phyloP scores from a whole-genome alignment of 2,329 filamentous ascomycete species.

The Neopestalotiopsis clavispora region DNA sequence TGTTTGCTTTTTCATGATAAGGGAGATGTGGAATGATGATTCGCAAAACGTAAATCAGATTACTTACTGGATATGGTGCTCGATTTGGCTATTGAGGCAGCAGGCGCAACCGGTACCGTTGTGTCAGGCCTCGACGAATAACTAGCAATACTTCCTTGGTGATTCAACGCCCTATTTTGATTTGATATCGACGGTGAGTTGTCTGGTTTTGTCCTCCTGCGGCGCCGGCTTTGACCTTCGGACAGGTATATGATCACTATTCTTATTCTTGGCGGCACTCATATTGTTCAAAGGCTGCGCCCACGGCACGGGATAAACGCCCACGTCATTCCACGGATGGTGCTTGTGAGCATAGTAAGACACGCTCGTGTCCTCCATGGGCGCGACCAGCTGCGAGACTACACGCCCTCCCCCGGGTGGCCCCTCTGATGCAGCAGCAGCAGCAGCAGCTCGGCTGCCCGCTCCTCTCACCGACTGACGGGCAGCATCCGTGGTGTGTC shows the following conservation, averaged over 20 bases:
- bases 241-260: not conserved
- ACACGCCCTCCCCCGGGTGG: no score
- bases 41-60: not conserved
- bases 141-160: not conserved
- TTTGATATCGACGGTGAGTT: not conserved
- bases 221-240: not conserved
- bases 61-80: not conserved
- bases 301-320: not conserved
- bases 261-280: not conserved
- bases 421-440: no score
- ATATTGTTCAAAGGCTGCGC: not conserved
- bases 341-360: conserved; percentile 9
- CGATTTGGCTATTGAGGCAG: not conserved
- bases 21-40: not conserved
- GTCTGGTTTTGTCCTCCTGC: not conserved
- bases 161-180: not conserved
- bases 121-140: not conserved
- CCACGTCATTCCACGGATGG: not conserved
- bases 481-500: not conserved
- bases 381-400: not conserved
- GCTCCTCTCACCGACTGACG: no score
- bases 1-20: not conserved
- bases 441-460: no score
- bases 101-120: not conserved
- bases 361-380: not conserved